These are phyloP conservation scores for Silene coronaria DNA, from an alignment of 179 eudicot species.

Conservation along the genomic window DNA sequence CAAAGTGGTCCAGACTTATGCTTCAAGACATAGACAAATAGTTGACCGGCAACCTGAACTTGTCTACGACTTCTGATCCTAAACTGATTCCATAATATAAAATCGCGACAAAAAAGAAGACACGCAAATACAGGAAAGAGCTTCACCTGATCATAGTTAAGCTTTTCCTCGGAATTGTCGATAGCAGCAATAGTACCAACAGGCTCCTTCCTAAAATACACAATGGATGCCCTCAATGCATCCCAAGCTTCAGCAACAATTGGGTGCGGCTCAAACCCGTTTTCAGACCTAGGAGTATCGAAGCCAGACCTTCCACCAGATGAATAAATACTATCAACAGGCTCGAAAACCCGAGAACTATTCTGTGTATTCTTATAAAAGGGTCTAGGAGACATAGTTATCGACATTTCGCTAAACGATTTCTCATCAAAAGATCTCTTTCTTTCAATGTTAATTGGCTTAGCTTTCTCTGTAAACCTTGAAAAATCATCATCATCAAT, in stretches of 20 bases:
- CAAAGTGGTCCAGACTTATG: background rate
- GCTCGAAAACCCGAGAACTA: slow-evolving; percentile 54
- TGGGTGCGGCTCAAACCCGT: slow-evolving; percentile 61
- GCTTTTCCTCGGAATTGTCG: slow-evolving; percentile 59
- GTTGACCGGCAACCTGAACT: background rate
- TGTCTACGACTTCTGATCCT: no score
- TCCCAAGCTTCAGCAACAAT: slow-evolving; percentile 74
- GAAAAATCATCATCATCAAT: slow-evolving; percentile 52
- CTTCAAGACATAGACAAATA: background rate
- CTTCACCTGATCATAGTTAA: slow-evolving; percentile 77
- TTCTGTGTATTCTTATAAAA: slow-evolving; percentile 45
- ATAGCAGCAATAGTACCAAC: slow-evolving; percentile 82
- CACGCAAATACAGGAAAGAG: background rate
- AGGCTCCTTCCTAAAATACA: slow-evolving; percentile 57
- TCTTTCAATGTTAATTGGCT: slow-evolving; percentile 52
- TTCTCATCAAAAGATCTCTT: slow-evolving; percentile 70
- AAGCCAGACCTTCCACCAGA: slow-evolving; percentile 57
- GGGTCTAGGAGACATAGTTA: slow-evolving; percentile 47
- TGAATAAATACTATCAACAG: slow-evolving; percentile 47
- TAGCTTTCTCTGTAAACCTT: slow-evolving; percentile 47
- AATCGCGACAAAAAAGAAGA: background rate
- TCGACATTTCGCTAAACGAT: slow-evolving; percentile 67
- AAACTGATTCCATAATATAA: background rate
- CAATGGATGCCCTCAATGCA: slow-evolving; percentile 65
- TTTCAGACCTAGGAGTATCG: slow-evolving; percentile 53